Evolutionary conservation across 2,329 filamentous ascomycete genomes (phyloP).

Genomic region (Trichoderma sp.): DNA sequence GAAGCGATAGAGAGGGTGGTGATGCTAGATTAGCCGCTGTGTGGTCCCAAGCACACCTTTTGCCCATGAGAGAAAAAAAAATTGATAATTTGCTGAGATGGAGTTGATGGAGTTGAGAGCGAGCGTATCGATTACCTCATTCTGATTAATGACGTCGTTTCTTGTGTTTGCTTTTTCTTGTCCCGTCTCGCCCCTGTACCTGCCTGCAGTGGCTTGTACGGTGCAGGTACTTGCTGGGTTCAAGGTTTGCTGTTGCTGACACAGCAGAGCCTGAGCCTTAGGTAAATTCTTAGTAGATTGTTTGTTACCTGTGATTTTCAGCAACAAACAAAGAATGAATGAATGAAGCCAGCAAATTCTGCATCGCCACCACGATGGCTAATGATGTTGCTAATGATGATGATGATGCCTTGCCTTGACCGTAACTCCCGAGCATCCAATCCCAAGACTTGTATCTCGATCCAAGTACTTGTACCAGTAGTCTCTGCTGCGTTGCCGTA

Average conservation of each 20-base stretch:
- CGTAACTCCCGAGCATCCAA: neutral
- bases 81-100: neutral
- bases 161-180: neutral
- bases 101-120: neutral
- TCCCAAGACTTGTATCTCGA: neutral
- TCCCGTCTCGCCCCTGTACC: neutral
- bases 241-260: neutral
- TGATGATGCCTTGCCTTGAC: neutral
- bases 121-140: neutral
- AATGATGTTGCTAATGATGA: neutral
- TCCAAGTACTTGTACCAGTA: neutral
- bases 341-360: neutral
- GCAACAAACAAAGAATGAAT: neutral
- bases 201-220: neutral
- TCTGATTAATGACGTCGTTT: neutral
- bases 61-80: neutral
- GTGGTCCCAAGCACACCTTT: neutral
- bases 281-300: neutral
- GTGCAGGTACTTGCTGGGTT: neutral
- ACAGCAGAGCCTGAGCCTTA: neutral
- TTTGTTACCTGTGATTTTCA: neutral
- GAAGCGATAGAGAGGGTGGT: neutral
- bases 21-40: neutral
- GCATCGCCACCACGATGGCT: neutral
- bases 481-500: neutral